Evolutionary conservation across 768 basidiomycete species (phyloP), one percentile per base, ranked within the genome.

Genomic region (Hygrophorus pudorinus): DNA sequence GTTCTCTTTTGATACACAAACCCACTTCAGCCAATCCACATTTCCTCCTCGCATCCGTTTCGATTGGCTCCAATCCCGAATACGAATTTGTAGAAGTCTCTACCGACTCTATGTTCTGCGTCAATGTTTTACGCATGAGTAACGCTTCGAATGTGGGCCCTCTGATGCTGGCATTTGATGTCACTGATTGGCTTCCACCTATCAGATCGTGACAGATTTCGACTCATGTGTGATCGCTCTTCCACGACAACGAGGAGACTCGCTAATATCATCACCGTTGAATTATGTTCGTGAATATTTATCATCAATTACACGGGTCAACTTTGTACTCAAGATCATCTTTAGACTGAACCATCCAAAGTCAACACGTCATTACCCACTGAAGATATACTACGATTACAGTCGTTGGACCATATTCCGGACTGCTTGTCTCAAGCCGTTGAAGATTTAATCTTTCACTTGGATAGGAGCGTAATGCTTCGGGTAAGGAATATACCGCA

Each of bases 1-100:
- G 91, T 38, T 92, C 90, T n/a, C 69, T 94, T 5, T 65, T 94
- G 5, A 65, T 87, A 27, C 84, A 84, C 46, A 66, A 60, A 46
- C 82, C 83, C 21, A 71, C 70, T 11, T 31, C 49, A 1, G 40
- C 43, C 13, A 61, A 62, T 4, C 78, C 82, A 0, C 71, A 71
- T 48, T 65, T 89, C 34, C 55, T 85, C 27, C 62, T 91, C 20
- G 59, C 78, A 6, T 90, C 87, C 1, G 79, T 79, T 3, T 81
- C 84, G 4, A 58, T 65, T 16, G 81, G 81, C 5, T 30, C 51
- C 8, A 57, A 71, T 45, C 49, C 65, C 17, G 55, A 52, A n/a
- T 77, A 70, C 46, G 53, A 68, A 0, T 72, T 85, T 21, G 71
- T 78, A 51, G 86, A 89, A 48, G 54, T 88, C 17, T 56, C 71